These are phyloP conservation scores for Hortiboletus campestris DNA, from an alignment of 768 basidiomycete genomes.

Conservation along the genomic window DNA sequence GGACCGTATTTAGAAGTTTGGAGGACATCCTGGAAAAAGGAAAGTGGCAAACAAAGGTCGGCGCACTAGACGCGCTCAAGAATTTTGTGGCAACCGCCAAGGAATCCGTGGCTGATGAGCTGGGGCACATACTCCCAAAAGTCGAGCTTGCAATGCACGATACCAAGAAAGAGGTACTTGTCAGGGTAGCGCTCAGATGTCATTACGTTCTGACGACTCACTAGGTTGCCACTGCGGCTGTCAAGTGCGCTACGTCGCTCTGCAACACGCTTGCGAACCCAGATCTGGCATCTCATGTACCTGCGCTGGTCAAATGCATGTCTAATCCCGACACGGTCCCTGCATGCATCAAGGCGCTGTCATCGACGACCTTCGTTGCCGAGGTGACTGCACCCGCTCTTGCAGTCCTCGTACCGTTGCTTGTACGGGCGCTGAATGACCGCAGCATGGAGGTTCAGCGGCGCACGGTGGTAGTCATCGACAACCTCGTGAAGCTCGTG, in stretches of 20 bases:
- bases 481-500: slow-evolving; percentile 97
- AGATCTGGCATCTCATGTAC: slow-evolving; percentile 87
- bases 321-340: slow-evolving; percentile 84
- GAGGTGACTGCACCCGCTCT: slow-evolving; percentile 97
- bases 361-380: slow-evolving; percentile 93
- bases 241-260: slow-evolving; percentile 86
- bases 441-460: slow-evolving; percentile 96
- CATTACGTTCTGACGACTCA: slow-evolving; percentile 8
- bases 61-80: slow-evolving; percentile 83
- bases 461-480: slow-evolving; percentile 89
- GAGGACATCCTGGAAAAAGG: slow-evolving; percentile 76
- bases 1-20: slow-evolving; percentile 63
- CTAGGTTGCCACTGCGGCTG: slow-evolving; percentile 81
- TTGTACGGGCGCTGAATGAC: slow-evolving; percentile 89
- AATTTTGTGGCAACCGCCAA: slow-evolving; percentile 64
- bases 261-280: slow-evolving; percentile 92
- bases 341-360: slow-evolving; percentile 91
- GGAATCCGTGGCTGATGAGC: slow-evolving; percentile 77
- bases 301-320: slow-evolving; percentile 92
- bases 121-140: slow-evolving; percentile 79
- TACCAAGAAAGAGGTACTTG: slow-evolving; percentile 83
- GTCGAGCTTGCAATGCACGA: slow-evolving; percentile 94
- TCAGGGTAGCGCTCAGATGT: slow-evolving; percentile 13
- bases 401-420: slow-evolving; percentile 90
- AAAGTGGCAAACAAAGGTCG: slow-evolving; percentile 96